Evolutionary conservation across 139 green algal genomes (phyloP), one percentile per base, ranked within the genome.

Genomic region (Chloropicon primus): DNA sequence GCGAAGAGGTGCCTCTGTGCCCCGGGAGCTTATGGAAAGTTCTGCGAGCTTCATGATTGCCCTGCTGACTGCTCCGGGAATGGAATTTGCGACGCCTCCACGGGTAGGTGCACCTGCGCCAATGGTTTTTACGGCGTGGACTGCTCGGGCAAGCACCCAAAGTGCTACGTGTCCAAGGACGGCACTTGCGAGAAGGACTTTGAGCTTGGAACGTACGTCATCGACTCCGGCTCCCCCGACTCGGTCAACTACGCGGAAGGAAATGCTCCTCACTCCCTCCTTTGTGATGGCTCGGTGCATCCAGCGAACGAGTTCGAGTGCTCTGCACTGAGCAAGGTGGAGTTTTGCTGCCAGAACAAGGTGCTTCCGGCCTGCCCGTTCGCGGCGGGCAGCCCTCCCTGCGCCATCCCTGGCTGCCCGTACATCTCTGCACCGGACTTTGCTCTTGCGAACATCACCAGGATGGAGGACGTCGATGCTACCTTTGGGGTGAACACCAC

Each of bases 131-230:
- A 28, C 22, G 77, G 77, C 27, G 10, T 76, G 23, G 77, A 81
- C 71, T 81, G 77, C 77, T 72, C n/a, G 26, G 77, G 77, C 24
- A 22, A 79, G 71, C 25, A 81, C 54, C 62, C 62, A 22, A 72
- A 81, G 25, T 81, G 77, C 62, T 81, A 81, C 25, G 54, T 81
- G 5, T 81, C 77, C 25, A 77, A 77, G 62, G 77, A 81, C 71
- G 77, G 77, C 22, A 26, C 5, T 25, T 81, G 77, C 62, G 26
- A 29, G 22, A 27, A 21, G 1, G 77, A 71, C 2, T 81, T 28
- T 22, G 62, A 71, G 21, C 54, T 27, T 22, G 77, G 77, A 2
- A 26, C 62, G 2, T 81, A 73, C 77, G 27, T 81, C 54, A 26
- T 81, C 24, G 76, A 81, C 71, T 72, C 77, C 22, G 77, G 76